Evolutionary conservation across 441 rosid species (phyloP).

Genomic region (Gossypium aridum): DNA sequence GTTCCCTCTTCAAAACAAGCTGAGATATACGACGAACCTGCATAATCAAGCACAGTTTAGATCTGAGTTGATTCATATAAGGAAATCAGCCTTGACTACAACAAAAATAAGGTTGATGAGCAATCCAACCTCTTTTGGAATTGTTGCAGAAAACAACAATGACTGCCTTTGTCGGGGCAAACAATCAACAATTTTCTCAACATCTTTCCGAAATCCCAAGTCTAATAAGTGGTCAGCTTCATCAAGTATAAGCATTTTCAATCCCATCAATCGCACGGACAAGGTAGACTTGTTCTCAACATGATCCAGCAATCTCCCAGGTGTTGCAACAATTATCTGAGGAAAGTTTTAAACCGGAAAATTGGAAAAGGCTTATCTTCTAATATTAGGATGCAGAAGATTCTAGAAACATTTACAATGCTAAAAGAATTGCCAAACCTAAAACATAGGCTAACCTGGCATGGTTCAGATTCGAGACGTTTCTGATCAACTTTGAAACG

Average conservation of each 20-base stretch:
- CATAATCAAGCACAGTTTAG: constrained; percentile 13
- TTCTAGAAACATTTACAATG: background rate
- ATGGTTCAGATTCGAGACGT: constrained; percentile 75
- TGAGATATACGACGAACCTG: constrained; percentile 93
- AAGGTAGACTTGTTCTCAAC: constrained; percentile 78
- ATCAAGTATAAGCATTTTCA: constrained; percentile 83
- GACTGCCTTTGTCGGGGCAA: constrained; percentile 84
- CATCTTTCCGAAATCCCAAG: constrained; percentile 87
- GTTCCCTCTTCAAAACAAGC: constrained; percentile 87
- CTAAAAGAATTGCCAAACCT: background rate
- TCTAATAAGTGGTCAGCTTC: constrained; percentile 92
- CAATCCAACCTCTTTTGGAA: constrained; percentile 76
- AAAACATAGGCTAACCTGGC: constrained; percentile 56
- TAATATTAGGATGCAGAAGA: background rate
- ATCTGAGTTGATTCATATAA: constrained; percentile 3
- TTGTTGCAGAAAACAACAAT: constrained; percentile 81
- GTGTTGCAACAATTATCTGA: constrained; percentile 91
- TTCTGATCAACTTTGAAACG: constrained; percentile 86
- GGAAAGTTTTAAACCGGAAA: constrained; percentile 11
- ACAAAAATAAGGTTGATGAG: constrained; percentile 2
- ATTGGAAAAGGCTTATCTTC: constrained; percentile 2
- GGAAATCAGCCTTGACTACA: background rate
- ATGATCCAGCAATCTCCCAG: constrained; percentile 93
- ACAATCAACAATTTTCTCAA: constrained; percentile 85
- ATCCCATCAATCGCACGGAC: constrained; percentile 73